phyloP scores from a whole-genome alignment of 768 basidiomycete genomes.

The Kwoniella botswanensis region DNA sequence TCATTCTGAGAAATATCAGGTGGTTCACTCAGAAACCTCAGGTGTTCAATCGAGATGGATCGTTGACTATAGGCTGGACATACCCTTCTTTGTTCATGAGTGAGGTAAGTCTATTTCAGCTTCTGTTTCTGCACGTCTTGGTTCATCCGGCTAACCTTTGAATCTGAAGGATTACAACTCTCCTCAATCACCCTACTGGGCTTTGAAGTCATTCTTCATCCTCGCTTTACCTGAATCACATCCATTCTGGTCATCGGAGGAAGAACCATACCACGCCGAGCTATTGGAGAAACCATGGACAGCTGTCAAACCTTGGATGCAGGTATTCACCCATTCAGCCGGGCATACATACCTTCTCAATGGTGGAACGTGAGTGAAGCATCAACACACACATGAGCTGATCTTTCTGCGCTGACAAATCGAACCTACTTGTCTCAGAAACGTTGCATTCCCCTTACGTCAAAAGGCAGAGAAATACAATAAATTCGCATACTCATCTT shows the following conservation, averaged over 20 bases:
- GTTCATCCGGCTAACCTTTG: slow-evolving; percentile 39
- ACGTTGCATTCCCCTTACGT: slow-evolving; percentile 25
- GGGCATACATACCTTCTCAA: slow-evolving; percentile 69
- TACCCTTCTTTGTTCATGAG: slow-evolving; percentile 76
- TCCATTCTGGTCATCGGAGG: slow-evolving; percentile 72
- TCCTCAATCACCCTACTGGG: slow-evolving; percentile 75
- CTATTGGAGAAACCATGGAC: slow-evolving; percentile 55
- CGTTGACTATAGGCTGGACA: slow-evolving; percentile 71
- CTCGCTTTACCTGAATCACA: slow-evolving; percentile 70
- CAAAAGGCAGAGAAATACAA: slow-evolving; percentile 68
- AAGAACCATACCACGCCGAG: slow-evolving; percentile 68
- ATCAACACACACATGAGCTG: too few species aligned
- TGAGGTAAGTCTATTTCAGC: slow-evolving; percentile 64
- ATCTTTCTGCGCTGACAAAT: slow-evolving; percentile 35
- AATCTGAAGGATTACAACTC: slow-evolving; percentile 61
- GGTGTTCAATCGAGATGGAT: slow-evolving; percentile 66
- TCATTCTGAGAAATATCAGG: slow-evolving; percentile 73
- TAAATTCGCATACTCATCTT: slow-evolving; percentile 74
- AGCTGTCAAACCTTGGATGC: slow-evolving; percentile 39
- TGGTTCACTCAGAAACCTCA: slow-evolving; percentile 70
- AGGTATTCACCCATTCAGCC: slow-evolving; percentile 38
- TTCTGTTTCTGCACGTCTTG: too few species aligned
- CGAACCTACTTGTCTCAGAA: slow-evolving; percentile 16
- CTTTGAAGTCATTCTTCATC: slow-evolving; percentile 74
- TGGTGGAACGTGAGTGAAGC: slow-evolving; percentile 64